Percentiles rank a stretch among this genome's conserved stretches.
Evolutionary conservation across 352 stramenopile genomes (phyloP).

Genomic region (Globisporangium canariense): DNA sequence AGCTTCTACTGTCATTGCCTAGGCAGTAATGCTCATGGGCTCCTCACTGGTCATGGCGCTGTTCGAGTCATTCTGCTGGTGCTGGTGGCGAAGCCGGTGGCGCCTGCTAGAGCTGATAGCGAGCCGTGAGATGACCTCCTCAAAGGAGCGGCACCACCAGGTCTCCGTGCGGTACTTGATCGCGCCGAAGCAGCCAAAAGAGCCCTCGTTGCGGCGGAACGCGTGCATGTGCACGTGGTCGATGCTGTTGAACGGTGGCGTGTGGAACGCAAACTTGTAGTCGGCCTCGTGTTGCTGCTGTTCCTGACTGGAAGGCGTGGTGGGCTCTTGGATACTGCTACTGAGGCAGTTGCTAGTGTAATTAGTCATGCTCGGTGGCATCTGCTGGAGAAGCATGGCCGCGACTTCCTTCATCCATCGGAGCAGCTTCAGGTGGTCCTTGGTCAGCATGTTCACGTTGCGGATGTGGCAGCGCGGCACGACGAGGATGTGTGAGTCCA

Average conservation of each 20-base stretch:
- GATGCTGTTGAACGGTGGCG: conserved; percentile 87
- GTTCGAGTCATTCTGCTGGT: conserved; percentile 3
- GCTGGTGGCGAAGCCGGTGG: neutral
- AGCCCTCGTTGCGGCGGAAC: conserved; percentile 55
- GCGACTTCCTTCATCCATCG: conserved; percentile 70
- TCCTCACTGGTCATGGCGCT: conserved; percentile 5
- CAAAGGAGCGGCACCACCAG: conserved; percentile 85
- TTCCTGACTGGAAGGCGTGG: neutral
- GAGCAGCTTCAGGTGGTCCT: conserved; percentile 54
- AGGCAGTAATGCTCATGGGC: neutral
- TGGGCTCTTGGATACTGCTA: neutral
- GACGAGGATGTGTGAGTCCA: conserved; percentile 74
- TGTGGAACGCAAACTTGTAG: conserved; percentile 82
- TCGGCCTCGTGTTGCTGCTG: conserved; percentile 28
- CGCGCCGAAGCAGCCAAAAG: conserved; percentile 58
- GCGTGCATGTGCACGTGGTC: conserved; percentile 90
- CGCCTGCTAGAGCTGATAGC: conserved; percentile 1
- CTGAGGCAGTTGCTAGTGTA: neutral
- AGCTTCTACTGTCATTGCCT: neutral
- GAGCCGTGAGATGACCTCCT: conserved; percentile 61
- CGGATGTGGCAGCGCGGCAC: conserved; percentile 81
- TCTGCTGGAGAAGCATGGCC: conserved; percentile 34
- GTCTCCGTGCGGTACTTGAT: conserved; percentile 87
- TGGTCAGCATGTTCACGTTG: conserved; percentile 80
- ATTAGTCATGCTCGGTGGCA: conserved; percentile 3